Evolutionary conservation across 345 rosid genomes (phyloP), one percentile per base, ranked within the genome.

Genomic region (Pugionium dolabratum): DNA sequence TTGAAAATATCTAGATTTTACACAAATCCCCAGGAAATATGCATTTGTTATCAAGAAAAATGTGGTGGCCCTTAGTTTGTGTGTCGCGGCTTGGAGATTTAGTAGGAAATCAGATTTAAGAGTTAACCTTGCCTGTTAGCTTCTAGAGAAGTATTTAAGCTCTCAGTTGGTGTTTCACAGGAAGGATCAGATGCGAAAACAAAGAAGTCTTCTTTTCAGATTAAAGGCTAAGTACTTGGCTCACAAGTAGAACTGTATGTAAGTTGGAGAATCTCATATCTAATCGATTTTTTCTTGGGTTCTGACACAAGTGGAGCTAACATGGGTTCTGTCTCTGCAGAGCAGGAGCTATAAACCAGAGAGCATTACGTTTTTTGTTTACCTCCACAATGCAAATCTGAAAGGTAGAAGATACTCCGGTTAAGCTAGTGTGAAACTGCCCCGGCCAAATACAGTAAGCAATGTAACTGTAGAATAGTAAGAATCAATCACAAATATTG

Each of bases 371-470:
- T 48, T 67, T 59, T 61, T 37, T 57, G 53, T 8, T 18, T 18
- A 18, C 67, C 54, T 67, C 72, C 73, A 61, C 62, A 73, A 47
- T n/a, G 64, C 59, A 53, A 60, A 45, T n/a, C 45, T 18, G 64
- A 28, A 39, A 33, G 73, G 77, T 60, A 74, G 61, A 67, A 46
- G 77, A 67, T 74, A 54, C 77, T 74, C 32, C 54, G 10, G 30
- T 27, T 33, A 61, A 61, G 40, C 62, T 55, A 60, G 9, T 67
- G 46, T 74, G 64, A 33, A 55, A 28, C 64, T 74, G 73, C 73
- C 62, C 64, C 68, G 54, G 44, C 69, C 59, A 61, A 47, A 67
- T 74, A 41, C 59, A 74, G 77, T 54, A 73, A 52, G 26, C 64
- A 62, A 39, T 37, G 63, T 25, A 45, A 8, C 43, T 51, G 60